These are phyloP conservation scores for Inga leiocalycina DNA, from an alignment of 306 rosid species.

Conservation along the genomic window DNA sequence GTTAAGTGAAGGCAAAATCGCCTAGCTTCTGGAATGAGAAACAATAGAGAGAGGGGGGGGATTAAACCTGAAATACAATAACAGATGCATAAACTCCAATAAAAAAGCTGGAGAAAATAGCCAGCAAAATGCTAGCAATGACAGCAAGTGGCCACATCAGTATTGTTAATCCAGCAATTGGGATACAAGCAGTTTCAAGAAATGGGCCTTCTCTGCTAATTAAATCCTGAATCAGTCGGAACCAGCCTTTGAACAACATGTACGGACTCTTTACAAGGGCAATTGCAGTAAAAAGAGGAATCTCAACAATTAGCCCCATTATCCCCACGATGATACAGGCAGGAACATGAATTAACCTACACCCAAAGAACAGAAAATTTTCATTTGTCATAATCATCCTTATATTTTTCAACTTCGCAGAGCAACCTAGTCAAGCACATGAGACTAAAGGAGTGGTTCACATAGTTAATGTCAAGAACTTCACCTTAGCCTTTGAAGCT, in stretches of 20 bases:
- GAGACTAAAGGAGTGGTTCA: not conserved
- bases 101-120: conserved; percentile 67
- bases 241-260: conserved; percentile 68
- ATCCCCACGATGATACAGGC: conserved; percentile 53
- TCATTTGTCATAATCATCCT: not conserved
- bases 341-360: conserved; percentile 83
- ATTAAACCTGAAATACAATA: conserved; percentile 77
- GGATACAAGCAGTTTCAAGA: conserved; percentile 87
- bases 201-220: conserved; percentile 90
- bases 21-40: conserved; percentile 13
- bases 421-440: not conserved
- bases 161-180: conserved; percentile 85
- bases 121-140: conserved; percentile 63
- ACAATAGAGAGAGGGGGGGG: not conserved
- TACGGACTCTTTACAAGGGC: conserved; percentile 62
- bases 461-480: not conserved
- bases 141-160: conserved; percentile 87
- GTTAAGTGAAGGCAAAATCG: conserved; percentile 3
- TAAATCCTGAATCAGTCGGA: conserved; percentile 56
- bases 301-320: conserved; percentile 56
- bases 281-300: conserved; percentile 55
- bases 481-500: conserved; percentile 63
- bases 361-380: conserved; percentile 13
- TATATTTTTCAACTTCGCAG: not conserved
- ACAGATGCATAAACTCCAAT: conserved; percentile 76